Conservation (phyloP, 1,284 basidiomycete genomes). For the Leucoagaricus sp. region DNA sequence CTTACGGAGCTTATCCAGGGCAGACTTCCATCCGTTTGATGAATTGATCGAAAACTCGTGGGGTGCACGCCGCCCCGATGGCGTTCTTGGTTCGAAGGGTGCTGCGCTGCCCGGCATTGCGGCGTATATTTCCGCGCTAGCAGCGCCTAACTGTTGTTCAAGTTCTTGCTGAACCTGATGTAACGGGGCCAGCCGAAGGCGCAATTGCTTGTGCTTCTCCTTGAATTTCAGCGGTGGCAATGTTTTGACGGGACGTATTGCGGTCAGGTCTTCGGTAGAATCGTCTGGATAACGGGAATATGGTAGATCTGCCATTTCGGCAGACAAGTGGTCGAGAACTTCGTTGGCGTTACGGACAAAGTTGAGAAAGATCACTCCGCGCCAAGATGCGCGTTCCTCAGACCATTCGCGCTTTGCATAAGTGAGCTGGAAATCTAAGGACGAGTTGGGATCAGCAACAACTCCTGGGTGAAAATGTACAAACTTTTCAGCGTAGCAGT, state of each 20-base stretch:
- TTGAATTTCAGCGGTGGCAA: slow-evolving; percentile 50
- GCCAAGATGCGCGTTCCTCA: slow-evolving; percentile 70
- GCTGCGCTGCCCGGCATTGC: slow-evolving; percentile 37
- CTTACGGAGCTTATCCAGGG: slow-evolving; percentile 49
- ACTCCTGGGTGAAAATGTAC: no score
- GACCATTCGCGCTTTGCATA: slow-evolving; percentile 68
- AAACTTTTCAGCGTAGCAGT: slow-evolving; percentile 44
- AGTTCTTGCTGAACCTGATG: slow-evolving; percentile 58
- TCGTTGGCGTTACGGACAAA: slow-evolving; percentile 67
- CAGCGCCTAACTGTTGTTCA: slow-evolving; percentile 59
- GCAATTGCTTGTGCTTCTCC: slow-evolving; percentile 60
- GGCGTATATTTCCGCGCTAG: slow-evolving; percentile 48
- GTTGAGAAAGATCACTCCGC: slow-evolving; percentile 73
- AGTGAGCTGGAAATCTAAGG: slow-evolving; percentile 68
- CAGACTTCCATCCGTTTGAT: slow-evolving; percentile 61
- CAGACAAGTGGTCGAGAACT: slow-evolving; percentile 56
- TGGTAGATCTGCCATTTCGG: slow-evolving; percentile 49
- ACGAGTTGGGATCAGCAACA: slow-evolving; percentile 12
- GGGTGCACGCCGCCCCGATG: slow-evolving; percentile 28
- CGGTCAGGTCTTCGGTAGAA: slow-evolving; percentile 36
- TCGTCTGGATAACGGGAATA: slow-evolving; percentile 32
- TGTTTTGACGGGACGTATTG: slow-evolving; percentile 29
- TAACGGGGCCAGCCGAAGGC: slow-evolving; percentile 58
- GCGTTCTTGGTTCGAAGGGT: slow-evolving; percentile 32
- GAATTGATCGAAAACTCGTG: slow-evolving; percentile 60